phyloP scores from a whole-genome alignment of 2,329 filamentous ascomycete genomes.

The Sporothrix mexicana region DNA sequence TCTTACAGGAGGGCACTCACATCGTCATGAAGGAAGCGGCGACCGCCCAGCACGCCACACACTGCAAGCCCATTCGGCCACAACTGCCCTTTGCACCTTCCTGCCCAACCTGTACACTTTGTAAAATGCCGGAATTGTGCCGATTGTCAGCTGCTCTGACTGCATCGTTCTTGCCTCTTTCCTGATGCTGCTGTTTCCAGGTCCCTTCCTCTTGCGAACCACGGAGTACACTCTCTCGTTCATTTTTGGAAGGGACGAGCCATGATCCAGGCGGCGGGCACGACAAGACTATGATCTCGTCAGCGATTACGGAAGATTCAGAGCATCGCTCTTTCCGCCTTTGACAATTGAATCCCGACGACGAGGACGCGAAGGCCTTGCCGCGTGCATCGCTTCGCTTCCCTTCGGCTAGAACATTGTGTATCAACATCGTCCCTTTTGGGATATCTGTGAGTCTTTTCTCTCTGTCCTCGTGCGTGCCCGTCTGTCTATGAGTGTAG shows the following conservation, averaged over 20 bases:
- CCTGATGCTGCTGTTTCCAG: not conserved
- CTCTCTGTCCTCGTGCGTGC: not conserved
- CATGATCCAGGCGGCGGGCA: not conserved
- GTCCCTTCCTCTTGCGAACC: not conserved
- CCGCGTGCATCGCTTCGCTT: constrained; percentile 19
- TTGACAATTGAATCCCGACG: not conserved
- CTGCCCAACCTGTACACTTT: not conserved
- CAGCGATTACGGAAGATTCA: constrained; percentile 5
- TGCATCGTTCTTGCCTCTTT: not conserved
- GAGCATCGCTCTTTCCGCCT: not conserved
- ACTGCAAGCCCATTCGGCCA: not conserved
- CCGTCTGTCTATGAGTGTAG: too few relatives aligned
- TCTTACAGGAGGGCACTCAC: not conserved
- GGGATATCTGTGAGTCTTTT: not conserved
- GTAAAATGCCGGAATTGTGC: not conserved
- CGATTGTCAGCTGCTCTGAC: constrained; percentile 12
- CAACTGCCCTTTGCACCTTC: not conserved
- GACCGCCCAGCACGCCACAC: not conserved
- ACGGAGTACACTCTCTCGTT: not conserved
- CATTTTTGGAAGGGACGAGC: not conserved
- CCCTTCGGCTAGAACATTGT: not conserved
- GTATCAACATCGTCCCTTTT: not conserved
- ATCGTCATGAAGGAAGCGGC: not conserved
- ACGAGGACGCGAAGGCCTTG: not conserved
- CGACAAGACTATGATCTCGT: not conserved